Evolutionary conservation across 257 asterid genomes (phyloP).

Genomic region (Solanum dulcamara): DNA sequence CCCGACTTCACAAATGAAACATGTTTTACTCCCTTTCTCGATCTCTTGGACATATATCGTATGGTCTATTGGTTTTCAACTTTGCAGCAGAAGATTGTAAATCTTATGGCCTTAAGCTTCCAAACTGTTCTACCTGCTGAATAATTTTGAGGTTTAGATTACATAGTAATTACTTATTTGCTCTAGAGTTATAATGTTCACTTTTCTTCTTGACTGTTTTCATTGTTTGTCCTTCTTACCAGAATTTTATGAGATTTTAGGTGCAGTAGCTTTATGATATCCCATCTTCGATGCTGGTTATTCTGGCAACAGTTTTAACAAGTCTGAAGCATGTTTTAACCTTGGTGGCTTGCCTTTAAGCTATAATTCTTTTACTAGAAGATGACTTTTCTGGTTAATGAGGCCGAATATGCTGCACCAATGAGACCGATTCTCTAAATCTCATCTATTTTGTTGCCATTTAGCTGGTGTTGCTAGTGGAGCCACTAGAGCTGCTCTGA

Average conservation of each 20-base stretch:
- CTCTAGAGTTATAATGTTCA: not conserved
- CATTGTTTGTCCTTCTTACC: not conserved
- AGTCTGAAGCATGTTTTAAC: not conserved
- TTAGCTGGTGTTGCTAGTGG: slow-evolving; percentile 99
- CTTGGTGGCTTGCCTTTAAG: not conserved
- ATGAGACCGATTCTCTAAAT: not conserved
- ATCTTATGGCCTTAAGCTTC: not conserved
- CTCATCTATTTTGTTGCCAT: slow-evolving; percentile 8
- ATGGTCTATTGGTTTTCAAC: not conserved
- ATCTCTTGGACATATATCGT: not conserved
- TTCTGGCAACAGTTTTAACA: not conserved
- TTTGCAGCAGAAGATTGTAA: not conserved
- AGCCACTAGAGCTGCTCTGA: slow-evolving; percentile 97
- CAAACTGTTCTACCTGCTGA: not conserved
- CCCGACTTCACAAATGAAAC: not conserved
- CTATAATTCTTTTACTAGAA: not conserved
- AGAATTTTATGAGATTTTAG: not conserved
- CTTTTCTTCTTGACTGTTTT: not conserved
- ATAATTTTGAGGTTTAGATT: not conserved
- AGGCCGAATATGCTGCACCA: not conserved
- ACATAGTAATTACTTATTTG: not conserved
- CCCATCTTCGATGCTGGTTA: not conserved
- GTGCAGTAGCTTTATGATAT: not conserved
- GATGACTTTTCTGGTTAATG: not conserved
- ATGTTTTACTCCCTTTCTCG: not conserved